Evolutionary conservation across 2,329 filamentous ascomycete species (phyloP), one percentile per base, ranked within the genome.

Genomic region (Fusarium tjaetaba): DNA sequence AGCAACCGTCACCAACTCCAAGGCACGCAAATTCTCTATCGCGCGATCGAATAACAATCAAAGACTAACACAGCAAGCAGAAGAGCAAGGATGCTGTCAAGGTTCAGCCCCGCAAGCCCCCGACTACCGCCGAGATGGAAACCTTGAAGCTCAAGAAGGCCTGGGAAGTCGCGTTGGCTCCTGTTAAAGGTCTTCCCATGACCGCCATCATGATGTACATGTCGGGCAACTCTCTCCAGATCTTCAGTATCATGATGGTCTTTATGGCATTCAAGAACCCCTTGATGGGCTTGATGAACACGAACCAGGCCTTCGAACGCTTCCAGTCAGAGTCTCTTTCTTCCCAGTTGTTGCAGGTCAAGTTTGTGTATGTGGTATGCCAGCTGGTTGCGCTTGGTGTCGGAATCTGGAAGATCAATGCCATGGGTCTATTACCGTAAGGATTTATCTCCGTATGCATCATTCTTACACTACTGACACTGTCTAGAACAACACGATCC

Each of bases 161-260:
- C 1, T 99, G 96, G 96, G 96, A 99, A 84, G 90, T 99, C 49
- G 96, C 96, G 46, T 90, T 99, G 53, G 96, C 93, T 5, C 96
- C 96, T 2, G 92, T 96, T 71, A 99, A 99, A 86, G 92, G 93
- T 81, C 88, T 99, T 52, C 96, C 96, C 66, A 99, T 99, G 96
- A 98, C 97, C 65, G 95, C 92, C 72, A 96, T 99, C 82, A 98
- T 98, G 92, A 98, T 98, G 95, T 99, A 99, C 88, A 99, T 99
- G 96, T 97, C 96, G 38, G 96, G 96, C 79, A 99, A 98, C 85
- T 95, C 94, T 70, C 90, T 99, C 52, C 96, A 99, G 82, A 98
- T 99, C 76, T 99, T 99, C 87, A 97, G 93, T 84, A 98, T 99
- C 84, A 98, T 98, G 94, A 99, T 98, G 95, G 96, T 98, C 24